These are phyloP conservation scores for Crithidia bombi DNA, from an alignment of 208 protist species.

Conservation along the genomic window DNA sequence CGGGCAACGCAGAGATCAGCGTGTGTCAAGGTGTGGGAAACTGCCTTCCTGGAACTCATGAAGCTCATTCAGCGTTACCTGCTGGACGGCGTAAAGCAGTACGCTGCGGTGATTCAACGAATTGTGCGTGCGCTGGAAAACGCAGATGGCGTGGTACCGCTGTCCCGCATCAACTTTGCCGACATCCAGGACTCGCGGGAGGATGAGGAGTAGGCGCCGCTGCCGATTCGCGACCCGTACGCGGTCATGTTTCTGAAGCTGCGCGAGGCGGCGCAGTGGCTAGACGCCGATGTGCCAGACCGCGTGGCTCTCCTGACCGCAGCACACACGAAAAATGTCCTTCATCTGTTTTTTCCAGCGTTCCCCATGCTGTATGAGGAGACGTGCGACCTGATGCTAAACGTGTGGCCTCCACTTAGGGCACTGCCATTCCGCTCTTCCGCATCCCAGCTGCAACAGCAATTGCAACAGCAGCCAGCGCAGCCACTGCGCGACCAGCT, in stretches of 20 bases:
- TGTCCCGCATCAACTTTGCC: conserved; percentile 26
- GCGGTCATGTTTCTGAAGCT: conserved; percentile 32
- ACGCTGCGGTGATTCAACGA: conserved; percentile 29
- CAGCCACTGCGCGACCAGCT: background rate
- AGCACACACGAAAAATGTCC: conserved; percentile 4
- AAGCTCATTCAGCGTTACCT: conserved; percentile 32
- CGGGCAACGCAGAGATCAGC: background rate
- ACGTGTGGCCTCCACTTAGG: conserved; percentile 27
- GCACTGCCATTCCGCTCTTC: background rate
- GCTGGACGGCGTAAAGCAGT: conserved; percentile 32
- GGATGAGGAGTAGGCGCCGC: conserved; percentile 24
- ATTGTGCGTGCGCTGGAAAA: conserved; percentile 13
- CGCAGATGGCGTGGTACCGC: conserved; percentile 21
- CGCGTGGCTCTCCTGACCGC: conserved; percentile 1
- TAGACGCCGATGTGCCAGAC: conserved; percentile 13
- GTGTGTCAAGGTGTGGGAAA: background rate
- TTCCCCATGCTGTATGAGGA: conserved; percentile 23
- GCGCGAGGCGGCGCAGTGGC: conserved; percentile 21
- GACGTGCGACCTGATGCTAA: conserved; percentile 16
- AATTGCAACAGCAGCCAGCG: background rate
- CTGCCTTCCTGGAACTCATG: conserved; percentile 24
- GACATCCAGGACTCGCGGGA: conserved; percentile 15
- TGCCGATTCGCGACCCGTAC: conserved; percentile 36
- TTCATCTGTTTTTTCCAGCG: conserved; percentile 30
- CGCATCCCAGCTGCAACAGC: background rate